A percentile compares a stretch with the other conserved stretches of the same genome.
Evolutionary conservation across 441 rosid genomes (phyloP).

Genomic region (Populus trichocarpa): DNA sequence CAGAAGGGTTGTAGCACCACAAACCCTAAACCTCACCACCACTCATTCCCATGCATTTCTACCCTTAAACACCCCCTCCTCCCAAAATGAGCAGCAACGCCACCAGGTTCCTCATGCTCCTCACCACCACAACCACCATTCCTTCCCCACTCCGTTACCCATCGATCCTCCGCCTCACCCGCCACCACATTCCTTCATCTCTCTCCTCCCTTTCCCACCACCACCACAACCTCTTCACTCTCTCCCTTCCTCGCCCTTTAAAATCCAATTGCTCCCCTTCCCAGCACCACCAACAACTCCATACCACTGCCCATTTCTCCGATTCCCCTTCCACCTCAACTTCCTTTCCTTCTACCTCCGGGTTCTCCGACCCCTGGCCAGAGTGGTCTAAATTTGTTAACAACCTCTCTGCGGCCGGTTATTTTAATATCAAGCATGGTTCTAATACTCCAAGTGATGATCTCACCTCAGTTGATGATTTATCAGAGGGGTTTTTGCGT

Average conservation of each 20-base stretch:
- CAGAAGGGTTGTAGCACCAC: constrained; percentile 17
- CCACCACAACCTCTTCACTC: constrained; percentile 9
- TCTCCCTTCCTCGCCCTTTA: constrained; percentile 12
- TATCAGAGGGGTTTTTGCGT: constrained; percentile 48
- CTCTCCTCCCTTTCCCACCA: constrained; percentile 12
- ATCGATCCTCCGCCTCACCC: constrained; percentile 13
- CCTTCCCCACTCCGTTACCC: constrained; percentile 24
- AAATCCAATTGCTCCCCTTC: constrained; percentile 20
- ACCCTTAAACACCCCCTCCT: not conserved
- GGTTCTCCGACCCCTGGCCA: constrained; percentile 34
- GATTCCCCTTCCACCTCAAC: constrained; percentile 12
- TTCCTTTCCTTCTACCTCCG: constrained; percentile 16
- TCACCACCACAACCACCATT: constrained; percentile 36
- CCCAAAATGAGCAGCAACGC: constrained; percentile 47
- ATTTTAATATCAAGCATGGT: constrained; percentile 26
- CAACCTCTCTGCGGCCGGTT: constrained; percentile 46
- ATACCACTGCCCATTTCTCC: constrained; percentile 21
- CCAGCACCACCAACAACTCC: constrained; percentile 24
- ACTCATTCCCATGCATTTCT: constrained; percentile 1
- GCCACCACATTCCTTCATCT: constrained; percentile 16
- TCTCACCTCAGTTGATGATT: constrained; percentile 26
- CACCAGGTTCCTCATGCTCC: constrained; percentile 56
- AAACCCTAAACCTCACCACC: not conserved
- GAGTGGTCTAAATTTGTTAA: constrained; percentile 53
- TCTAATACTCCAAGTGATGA: constrained; percentile 16